A percentile compares a stretch with the other conserved stretches of the same genome.
Evolutionary conservation across 1,284 basidiomycete species (phyloP).

Genomic region (Moniliella sp.): DNA sequence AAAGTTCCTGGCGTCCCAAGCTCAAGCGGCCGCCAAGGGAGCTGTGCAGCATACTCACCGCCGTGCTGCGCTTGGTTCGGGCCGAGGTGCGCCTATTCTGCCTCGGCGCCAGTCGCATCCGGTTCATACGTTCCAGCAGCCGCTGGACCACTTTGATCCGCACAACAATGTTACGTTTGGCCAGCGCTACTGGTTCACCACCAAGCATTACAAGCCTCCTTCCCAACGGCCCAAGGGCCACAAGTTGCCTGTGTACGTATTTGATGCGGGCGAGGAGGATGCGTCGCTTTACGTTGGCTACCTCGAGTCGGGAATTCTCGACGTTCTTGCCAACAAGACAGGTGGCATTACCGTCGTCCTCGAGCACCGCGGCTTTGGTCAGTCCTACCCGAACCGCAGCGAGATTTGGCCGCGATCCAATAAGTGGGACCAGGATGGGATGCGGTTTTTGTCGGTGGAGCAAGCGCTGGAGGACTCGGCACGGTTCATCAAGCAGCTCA

Average conservation of each 20-base stretch:
- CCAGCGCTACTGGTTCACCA: conserved; percentile 59
- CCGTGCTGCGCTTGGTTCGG: too few species aligned
- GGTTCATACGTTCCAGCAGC: conserved; percentile 50
- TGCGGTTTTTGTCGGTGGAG: conserved; percentile 61
- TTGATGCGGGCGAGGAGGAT: conserved; percentile 34
- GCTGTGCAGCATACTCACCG: too few species aligned
- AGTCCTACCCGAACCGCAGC: too few species aligned
- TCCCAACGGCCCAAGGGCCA: conserved; percentile 38
- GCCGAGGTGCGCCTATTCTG: too few species aligned
- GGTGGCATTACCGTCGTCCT: conserved; percentile 61
- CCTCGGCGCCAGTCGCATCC: too few species aligned
- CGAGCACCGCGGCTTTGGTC: too few species aligned
- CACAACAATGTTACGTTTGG: conserved; percentile 36
- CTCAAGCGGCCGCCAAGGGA: too few species aligned
- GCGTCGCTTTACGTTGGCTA: conserved; percentile 17
- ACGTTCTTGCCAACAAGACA: conserved; percentile 60
- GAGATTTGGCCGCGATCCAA: conserved; percentile 47
- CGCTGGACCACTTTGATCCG: conserved; percentile 48
- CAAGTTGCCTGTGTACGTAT: conserved; percentile 31
- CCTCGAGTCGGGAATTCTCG: conserved; percentile 47
- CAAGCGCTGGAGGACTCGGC: conserved; percentile 80
- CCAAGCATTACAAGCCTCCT: conserved; percentile 58
- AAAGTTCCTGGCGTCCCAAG: too few species aligned
- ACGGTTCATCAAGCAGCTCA: conserved; percentile 53
- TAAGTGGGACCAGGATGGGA: conserved; percentile 37